These are phyloP conservation scores for Eucalyptus pauciflora DNA, from an alignment of 345 rosid species.

Conservation along the genomic window DNA sequence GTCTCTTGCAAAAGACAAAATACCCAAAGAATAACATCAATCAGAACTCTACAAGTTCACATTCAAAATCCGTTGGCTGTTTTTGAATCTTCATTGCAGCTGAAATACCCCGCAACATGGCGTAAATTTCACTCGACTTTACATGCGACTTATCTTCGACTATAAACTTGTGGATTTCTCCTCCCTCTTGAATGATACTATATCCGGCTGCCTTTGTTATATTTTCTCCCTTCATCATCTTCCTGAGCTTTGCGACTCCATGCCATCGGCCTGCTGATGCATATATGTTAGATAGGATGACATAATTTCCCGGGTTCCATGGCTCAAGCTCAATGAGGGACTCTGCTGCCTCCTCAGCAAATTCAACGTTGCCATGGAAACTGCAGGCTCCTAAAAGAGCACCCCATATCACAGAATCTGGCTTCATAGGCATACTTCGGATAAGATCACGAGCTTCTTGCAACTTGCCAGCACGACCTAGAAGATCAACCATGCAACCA, in stretches of 20 bases:
- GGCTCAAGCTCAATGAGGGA: constrained; percentile 59
- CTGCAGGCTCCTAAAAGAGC: constrained; percentile 79
- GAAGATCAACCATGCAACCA: constrained; percentile 83
- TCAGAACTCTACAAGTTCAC: constrained; percentile 14
- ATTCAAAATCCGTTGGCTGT: constrained; percentile 4
- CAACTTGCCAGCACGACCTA: constrained; percentile 69
- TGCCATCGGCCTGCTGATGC: constrained; percentile 50
- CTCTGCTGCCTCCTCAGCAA: constrained; percentile 61
- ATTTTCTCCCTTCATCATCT: constrained; percentile 49
- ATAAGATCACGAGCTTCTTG: constrained; percentile 54
- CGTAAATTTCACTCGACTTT: constrained; percentile 34
- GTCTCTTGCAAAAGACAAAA: neutral
- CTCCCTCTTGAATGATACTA: constrained; percentile 51
- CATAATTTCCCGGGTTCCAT: constrained; percentile 72
- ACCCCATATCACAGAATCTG: constrained; percentile 81
- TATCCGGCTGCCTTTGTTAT: constrained; percentile 70
- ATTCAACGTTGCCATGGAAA: constrained; percentile 47
- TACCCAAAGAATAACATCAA: neutral
- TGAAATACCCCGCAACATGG: constrained; percentile 20
- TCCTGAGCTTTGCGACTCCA: constrained; percentile 58
- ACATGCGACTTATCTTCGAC: constrained; percentile 64
- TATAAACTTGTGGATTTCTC: constrained; percentile 49
- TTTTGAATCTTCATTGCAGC: constrained; percentile 21
- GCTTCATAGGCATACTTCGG: constrained; percentile 58
- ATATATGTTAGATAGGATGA: constrained; percentile 61